Conservation (phyloP, 2,329 filamentous ascomycete genomes). For the Botrytis squamosa region DNA sequence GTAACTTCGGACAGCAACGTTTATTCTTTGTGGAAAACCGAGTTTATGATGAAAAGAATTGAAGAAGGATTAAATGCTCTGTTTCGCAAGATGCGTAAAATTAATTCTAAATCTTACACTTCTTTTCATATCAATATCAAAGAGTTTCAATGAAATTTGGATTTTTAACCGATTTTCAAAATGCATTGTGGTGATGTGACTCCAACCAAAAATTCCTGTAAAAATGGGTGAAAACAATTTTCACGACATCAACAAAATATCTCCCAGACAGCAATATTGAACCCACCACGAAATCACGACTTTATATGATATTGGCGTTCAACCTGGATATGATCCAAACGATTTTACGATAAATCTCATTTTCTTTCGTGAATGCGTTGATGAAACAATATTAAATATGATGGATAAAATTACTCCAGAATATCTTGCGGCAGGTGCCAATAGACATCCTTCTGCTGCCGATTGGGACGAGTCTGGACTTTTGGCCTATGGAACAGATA, state of each 20-base stretch:
- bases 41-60: background rate
- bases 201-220: constrained; percentile 17
- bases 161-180: background rate
- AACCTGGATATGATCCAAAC: background rate
- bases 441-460: constrained; percentile 83
- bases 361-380: constrained; percentile 1
- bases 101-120: background rate
- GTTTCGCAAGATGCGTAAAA: background rate
- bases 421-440: constrained; percentile 68
- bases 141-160: too few relatives aligned
- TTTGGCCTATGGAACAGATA: constrained; percentile 85
- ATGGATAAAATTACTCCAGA: constrained; percentile 28
- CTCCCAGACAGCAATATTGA: background rate
- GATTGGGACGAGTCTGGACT: constrained; percentile 79
- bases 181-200: background rate
- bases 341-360: background rate
- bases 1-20: background rate
- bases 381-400: constrained; percentile 29
- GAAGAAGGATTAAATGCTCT: background rate
- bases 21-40: background rate
- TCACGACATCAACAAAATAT: constrained; percentile 17
- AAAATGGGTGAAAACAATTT: constrained; percentile 14
- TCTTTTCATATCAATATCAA: background rate
- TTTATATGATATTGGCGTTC: background rate
- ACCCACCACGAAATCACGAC: background rate